phyloP scores from a whole-genome alignment of 139 green algal genomes.

The Chlorella ohadii region DNA sequence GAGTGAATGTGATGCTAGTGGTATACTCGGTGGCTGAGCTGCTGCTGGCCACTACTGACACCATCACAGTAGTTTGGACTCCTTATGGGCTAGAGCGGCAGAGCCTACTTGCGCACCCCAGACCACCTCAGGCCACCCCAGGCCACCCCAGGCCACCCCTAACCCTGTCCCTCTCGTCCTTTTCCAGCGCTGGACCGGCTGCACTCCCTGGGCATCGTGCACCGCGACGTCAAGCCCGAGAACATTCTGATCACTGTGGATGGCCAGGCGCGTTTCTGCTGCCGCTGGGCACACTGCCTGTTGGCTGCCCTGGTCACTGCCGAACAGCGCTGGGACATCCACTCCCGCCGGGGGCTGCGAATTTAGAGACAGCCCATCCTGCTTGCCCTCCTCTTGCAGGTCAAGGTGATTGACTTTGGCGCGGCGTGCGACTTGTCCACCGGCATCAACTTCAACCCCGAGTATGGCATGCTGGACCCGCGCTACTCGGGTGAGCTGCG shows the following conservation, averaged over 20 bases:
- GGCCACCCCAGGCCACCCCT: too few species aligned
- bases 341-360: too few species aligned
- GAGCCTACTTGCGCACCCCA: too few species aligned
- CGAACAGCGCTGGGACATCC: too few species aligned
- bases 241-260: slow-evolving; percentile 85
- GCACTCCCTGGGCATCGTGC: slow-evolving; percentile 88
- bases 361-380: background rate
- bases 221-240: slow-evolving; percentile 92
- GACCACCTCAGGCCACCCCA: too few species aligned
- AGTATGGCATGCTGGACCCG: slow-evolving; percentile 90
- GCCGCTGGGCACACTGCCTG: too few species aligned
- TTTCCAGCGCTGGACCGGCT: slow-evolving; percentile 55
- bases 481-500: slow-evolving; percentile 66
- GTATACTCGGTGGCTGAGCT: too few species aligned
- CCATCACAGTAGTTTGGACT: too few species aligned
- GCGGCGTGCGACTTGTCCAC: slow-evolving; percentile 91
- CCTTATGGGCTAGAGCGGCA: too few species aligned
- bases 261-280: slow-evolving; percentile 54
- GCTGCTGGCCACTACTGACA: too few species aligned
- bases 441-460: slow-evolving; percentile 94
- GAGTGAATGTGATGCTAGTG: background rate
- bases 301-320: too few species aligned
- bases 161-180: background rate
- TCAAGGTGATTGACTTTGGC: slow-evolving; percentile 96
- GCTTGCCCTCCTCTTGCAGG: background rate